A percentile compares a stretch with the other conserved stretches of the same genome.
phyloP scores from a whole-genome alignment of 768 basidiomycete species.

The Pisolithus albus region DNA sequence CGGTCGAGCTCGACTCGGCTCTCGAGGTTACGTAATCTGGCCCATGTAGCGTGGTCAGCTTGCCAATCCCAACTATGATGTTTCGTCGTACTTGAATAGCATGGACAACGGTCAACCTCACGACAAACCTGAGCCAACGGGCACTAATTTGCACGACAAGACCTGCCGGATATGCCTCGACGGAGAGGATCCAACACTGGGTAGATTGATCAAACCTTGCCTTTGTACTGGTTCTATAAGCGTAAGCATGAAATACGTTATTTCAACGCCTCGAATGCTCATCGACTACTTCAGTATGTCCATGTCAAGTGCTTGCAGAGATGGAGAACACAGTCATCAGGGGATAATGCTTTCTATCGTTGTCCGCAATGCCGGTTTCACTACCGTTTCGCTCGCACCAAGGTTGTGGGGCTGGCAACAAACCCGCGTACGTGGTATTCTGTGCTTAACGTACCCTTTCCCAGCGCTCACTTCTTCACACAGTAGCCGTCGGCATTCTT shows the following conservation, averaged over 20 bases:
- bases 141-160: slow-evolving; percentile 38
- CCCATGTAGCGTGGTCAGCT: no score
- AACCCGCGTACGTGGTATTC: slow-evolving; percentile 50
- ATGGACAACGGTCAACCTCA: slow-evolving; percentile 10
- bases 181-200: slow-evolving; percentile 53
- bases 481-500: slow-evolving; percentile 59
- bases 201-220: slow-evolving; percentile 72
- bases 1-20: no score
- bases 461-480: slow-evolving; percentile 8
- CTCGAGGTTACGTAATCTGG: no score
- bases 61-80: no score
- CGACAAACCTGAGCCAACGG: slow-evolving; percentile 5
- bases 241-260: slow-evolving; percentile 26
- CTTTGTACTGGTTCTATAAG: slow-evolving; percentile 71
- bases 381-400: slow-evolving; percentile 71
- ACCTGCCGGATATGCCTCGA: slow-evolving; percentile 85
- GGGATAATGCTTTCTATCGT: slow-evolving; percentile 64
- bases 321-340: slow-evolving; percentile 61
- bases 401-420: slow-evolving; percentile 64
- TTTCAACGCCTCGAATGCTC: slow-evolving; percentile 8
- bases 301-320: slow-evolving; percentile 72
- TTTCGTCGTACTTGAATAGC: no score
- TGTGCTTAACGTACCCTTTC: slow-evolving; percentile 2
- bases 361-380: slow-evolving; percentile 77
- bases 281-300: slow-evolving; percentile 48